Evolutionary conservation across 495 filamentous ascomycete genomes (phyloP), one percentile per base, ranked within the genome.

Genomic region (Aspergillus leporis): DNA sequence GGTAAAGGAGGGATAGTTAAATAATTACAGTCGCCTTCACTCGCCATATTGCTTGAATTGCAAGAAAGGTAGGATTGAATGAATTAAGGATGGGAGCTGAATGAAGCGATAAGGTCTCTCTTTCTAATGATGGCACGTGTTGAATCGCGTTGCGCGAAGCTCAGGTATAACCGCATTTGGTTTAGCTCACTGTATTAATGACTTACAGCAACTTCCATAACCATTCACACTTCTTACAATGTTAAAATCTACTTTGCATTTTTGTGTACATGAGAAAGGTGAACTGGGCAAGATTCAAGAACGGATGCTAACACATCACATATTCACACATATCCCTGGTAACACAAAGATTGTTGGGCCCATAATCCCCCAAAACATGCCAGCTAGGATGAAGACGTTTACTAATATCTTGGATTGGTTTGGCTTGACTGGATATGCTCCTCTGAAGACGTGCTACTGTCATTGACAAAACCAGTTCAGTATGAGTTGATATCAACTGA

Each of bases 21-120:
- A 38, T 66, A 53, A 72, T 62, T 75, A 85, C 83, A 86, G 51
- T 79, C 81, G 38, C 76, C 81, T 66, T 81, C 74, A 36, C 68
- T 70, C 23, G 70, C 70, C 79, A 82, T 82, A 23, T 32, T 71
- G 62, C 51, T n/a, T 47, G 23, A 40, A 28, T 46, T 53, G 53
- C 48, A 40, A 41, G 55, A 55, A 38, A 61, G 52, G 61, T 32
- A 55, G 49, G 45, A 59, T 45, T 46, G 49, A 48, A 32, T 31
- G 28, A 53, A 16, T 32, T 53, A 32, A 55, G 52, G 19, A 16
- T 38, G n/a, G 28, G 51, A 51, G 49, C 18, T 28, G 52, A 53
- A 51, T 53, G 58, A 59, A 49, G 56, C 48, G 25, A 43, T 36
- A 13, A 58, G 9, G 43, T 30, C 12, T n/a, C 19, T 57, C 52